Evolutionary conservation across 257 asterid genomes (phyloP).

Genomic region (Solanum pinnatisectum): DNA sequence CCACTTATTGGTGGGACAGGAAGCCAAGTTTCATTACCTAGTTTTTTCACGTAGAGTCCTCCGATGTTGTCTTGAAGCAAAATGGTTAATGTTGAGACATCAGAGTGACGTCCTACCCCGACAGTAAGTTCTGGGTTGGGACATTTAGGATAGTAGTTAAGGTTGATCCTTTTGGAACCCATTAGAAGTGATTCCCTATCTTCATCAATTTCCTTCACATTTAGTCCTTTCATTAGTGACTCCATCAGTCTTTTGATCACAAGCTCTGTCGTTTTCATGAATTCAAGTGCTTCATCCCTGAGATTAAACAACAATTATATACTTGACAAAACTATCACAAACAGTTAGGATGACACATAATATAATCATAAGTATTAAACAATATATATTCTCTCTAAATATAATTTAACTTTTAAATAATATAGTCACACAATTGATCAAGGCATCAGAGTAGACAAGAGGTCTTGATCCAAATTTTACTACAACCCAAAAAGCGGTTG

Average conservation of each 20-base stretch:
- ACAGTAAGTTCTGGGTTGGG: constrained; percentile 44
- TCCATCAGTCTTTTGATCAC: constrained; percentile 27
- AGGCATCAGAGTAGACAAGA: neutral
- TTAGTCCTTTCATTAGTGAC: constrained; percentile 24
- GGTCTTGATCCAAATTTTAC: neutral
- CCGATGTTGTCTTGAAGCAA: constrained; percentile 53
- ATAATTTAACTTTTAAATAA: neutral
- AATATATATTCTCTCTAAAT: neutral
- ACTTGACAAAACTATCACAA: neutral
- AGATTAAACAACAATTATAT: neutral
- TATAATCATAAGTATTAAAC: neutral
- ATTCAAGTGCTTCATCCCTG: constrained; percentile 38
- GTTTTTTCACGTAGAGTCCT: constrained; percentile 42
- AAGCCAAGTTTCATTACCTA: constrained; percentile 25
- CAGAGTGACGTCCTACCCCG: constrained; percentile 46
- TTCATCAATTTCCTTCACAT: constrained; percentile 27
- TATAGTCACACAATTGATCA: neutral
- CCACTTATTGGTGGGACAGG: constrained; percentile 31
- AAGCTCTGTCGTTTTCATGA: constrained; percentile 27
- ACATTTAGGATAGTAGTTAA: constrained; percentile 40
- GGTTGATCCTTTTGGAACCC: constrained; percentile 23
- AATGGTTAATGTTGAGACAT: constrained; percentile 38
- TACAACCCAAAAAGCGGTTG: neutral
- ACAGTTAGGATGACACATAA: neutral
- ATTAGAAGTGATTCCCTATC: constrained; percentile 28